Base-by-base conservation (phyloP, 2,329 filamentous ascomycete genomes). In the Plectosphaerella sp. region DNA sequence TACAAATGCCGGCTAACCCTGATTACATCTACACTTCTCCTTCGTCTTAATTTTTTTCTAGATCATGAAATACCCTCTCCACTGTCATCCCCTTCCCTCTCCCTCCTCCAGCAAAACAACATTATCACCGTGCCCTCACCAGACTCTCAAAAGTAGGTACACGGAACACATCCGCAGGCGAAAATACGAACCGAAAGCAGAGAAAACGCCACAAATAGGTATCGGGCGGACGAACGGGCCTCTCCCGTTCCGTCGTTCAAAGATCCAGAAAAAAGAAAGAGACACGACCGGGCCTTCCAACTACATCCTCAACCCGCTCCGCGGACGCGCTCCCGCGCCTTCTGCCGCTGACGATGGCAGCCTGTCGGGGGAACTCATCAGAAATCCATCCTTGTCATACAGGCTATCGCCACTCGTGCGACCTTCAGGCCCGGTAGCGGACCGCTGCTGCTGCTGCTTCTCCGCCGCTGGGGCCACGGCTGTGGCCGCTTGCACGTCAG, bases 361-460 rank as follows among this genome's bases (percentile, higher is more conserved):
- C 54, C 67, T 61, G n/a, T 69, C 69, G 3, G 73, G 74, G 24
- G 73, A 73, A 28, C 64, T 62, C 54, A 72, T 65, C 52, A 77
- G 58, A 48, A 77, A 77, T 2, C 74, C 75, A 25, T 77, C 72
- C 47, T 67, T 61, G 53, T 77, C 74, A 54, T 78, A 78, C 47
- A 72, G 52, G 35, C 71, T 76, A 18, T 74, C 72, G 1, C 64
- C 59, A 15, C 72, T 73, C 18, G 54, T 56, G 1, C 64, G 55
- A 33, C 58, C 53, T 8, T 18, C 41, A 14, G 15, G 37, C 16
- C 16, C 18, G n/a, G 10, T 4, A 12, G 10, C n/a, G 18, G n/a
- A 7, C 16, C 41, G 41, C 5, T 43, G 41, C 41, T 18, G n/a
- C 16, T 20, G 16, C 41, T 43, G 50, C 15, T 60, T 59, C 8